phyloP scores from a whole-genome alignment of 2,329 filamentous ascomycete genomes.

The Xylaria sp. region DNA sequence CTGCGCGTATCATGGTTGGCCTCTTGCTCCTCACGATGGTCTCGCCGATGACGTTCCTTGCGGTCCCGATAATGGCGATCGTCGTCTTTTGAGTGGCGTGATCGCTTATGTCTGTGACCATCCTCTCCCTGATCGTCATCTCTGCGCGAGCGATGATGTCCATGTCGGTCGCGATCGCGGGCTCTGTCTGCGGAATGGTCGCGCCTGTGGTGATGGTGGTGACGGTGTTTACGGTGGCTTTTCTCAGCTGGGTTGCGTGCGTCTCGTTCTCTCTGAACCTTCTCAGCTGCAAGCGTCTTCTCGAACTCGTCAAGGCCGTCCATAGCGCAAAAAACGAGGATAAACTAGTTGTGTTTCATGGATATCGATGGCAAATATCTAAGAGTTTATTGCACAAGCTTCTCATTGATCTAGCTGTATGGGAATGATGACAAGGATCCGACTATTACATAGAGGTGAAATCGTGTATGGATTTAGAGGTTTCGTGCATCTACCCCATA shows the following conservation, averaged over 20 bases:
- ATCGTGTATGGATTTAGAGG: too few species aligned
- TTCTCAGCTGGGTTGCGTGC: constrained; percentile 47
- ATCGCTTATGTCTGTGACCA: constrained; percentile 69
- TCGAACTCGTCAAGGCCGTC: constrained; percentile 75
- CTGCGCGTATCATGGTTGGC: constrained; percentile 43
- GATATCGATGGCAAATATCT: not conserved
- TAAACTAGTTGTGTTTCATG: not conserved
- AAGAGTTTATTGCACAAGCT: not conserved
- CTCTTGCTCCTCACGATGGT: constrained; percentile 34
- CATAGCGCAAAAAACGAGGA: constrained; percentile 43
- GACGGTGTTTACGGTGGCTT: constrained; percentile 49
- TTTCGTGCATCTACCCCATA: too few species aligned
- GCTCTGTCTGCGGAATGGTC: constrained; percentile 43
- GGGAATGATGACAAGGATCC: constrained; percentile 24
- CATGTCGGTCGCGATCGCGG: constrained; percentile 49
- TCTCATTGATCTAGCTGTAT: not conserved
- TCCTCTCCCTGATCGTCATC: constrained; percentile 53
- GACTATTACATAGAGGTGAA: not conserved
- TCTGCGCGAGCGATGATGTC: constrained; percentile 44
- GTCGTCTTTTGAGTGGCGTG: constrained; percentile 57
- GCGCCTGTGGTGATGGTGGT: constrained; percentile 54
- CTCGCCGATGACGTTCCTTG: constrained; percentile 42
- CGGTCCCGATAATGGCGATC: constrained; percentile 50
- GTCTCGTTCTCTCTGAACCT: constrained; percentile 56
- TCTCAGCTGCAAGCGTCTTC: constrained; percentile 72